Evolutionary conservation across 306 rosid genomes (phyloP).

Genomic region (Adenanthera pavonina): DNA sequence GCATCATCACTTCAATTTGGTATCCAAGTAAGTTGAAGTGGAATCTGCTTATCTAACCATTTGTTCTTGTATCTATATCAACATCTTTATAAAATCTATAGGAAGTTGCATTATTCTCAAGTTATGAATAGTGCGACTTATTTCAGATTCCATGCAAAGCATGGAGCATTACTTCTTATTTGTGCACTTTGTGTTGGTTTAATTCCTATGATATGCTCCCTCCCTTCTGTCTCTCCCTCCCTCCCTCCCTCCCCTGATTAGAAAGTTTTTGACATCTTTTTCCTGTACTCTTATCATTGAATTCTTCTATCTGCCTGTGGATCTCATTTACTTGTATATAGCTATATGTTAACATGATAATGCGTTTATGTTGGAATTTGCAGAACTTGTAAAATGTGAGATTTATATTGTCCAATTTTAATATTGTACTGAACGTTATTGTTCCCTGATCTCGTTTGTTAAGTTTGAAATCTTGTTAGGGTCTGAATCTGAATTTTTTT

Average conservation of each 20-base stretch:
- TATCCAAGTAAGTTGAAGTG: conserved; percentile 69
- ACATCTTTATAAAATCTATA: no score
- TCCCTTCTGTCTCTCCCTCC: background rate
- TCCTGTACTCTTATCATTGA: background rate
- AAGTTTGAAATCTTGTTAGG: background rate
- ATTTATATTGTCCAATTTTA: background rate
- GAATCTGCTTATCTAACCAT: background rate
- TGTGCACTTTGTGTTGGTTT: background rate
- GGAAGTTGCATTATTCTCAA: no score
- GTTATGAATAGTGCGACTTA: no score
- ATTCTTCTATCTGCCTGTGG: background rate
- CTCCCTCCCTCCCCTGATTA: background rate
- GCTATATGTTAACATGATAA: background rate
- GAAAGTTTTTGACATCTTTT: background rate
- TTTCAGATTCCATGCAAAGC: no score
- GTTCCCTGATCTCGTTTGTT: background rate
- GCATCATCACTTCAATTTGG: conserved; percentile 83
- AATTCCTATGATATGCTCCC: background rate
- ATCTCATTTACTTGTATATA: background rate
- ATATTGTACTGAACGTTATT: background rate
- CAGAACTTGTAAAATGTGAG: background rate
- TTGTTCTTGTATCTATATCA: background rate
- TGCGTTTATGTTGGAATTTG: background rate
- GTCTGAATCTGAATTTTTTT: background rate
- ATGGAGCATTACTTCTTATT: background rate